Percentiles rank a stretch among this genome's conserved stretches.
Evolutionary conservation across 1,139 yeast species (phyloP).

Genomic region (Hemisphaericaspora xylanilytica): DNA sequence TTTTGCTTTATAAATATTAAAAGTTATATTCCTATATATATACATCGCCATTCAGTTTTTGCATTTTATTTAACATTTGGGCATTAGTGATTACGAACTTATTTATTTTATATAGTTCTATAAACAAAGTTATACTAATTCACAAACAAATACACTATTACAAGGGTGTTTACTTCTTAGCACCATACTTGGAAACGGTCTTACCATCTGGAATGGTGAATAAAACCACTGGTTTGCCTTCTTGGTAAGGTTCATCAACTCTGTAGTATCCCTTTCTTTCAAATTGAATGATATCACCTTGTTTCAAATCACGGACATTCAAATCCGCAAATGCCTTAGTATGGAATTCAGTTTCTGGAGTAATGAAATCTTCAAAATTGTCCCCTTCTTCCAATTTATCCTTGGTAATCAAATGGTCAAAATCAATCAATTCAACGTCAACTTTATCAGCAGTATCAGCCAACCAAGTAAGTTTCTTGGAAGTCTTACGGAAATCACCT

Average conservation of each 20-base stretch:
- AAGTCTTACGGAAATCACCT: conserved; percentile 97
- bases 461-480: conserved; percentile 94
- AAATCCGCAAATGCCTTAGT: conserved; percentile 76
- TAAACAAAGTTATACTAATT: too few species aligned
- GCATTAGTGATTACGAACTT: too few species aligned
- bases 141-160: too few species aligned
- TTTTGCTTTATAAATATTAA: neutral
- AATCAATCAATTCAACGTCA: conserved; percentile 79
- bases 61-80: too few species aligned
- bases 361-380: conserved; percentile 87
- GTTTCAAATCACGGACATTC: conserved; percentile 72
- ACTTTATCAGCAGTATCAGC: conserved; percentile 75
- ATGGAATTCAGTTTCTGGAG: conserved; percentile 85
- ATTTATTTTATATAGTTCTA: too few species aligned
- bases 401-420: conserved; percentile 93
- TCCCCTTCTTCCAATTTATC: conserved; percentile 96
- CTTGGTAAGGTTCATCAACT: conserved; percentile 62
- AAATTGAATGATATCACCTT: conserved; percentile 87
- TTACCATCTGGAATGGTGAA: conserved; percentile 98
- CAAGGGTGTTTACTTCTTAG: conserved; percentile 44
- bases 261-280: conserved; percentile 97
- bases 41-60: too few species aligned
- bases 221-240: conserved; percentile 68
- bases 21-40: too few species aligned
- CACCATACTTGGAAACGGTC: conserved; percentile 79